Evolutionary conservation across 176 grass and related monocot species (phyloP), one percentile per base, ranked within the genome.

Genomic region (Poa pratensis): DNA sequence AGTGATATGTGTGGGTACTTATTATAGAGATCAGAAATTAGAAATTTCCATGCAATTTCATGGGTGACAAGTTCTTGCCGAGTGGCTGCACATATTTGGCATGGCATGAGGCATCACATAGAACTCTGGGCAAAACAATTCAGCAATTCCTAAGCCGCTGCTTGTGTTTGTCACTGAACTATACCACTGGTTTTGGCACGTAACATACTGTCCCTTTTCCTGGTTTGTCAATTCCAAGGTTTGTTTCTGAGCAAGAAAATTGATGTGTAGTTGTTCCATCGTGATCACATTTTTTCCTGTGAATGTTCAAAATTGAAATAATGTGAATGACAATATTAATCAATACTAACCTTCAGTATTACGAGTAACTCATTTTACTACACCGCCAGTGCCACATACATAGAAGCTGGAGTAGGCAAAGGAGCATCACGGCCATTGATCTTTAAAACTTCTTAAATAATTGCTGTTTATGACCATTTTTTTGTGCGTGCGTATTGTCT

Each of bases 21-120:
- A 85, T 81, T 89, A 82, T 89, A 89, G 28, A 28, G 28, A 27
- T 60, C 27, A 5, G 17, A 9, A 43, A 60, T 42, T 11, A 61
- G 16, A 58, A 48, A 39, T 23, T 79, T 12, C 68, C 19, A 66
- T 15, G 75, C 24, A 14, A 50, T 66, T 88, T 79, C 66, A 28
- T 64, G 48, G 71, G 26, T 49, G 24, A 18, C 72, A 75, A 32
- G 16, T 20, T 27, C 72, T 75, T 52, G 24, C 9, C 32, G 16
- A 75, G 26, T 74, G 71, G 71, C 45, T 74, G 45, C 71, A 74
- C 71, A 50, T 74, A 74, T 30, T 74, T 74, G 71, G 71, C 45
- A 27, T 74, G 71, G 15, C 15, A 30, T 51, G 15, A 51, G 71
- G 45, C 6, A 27, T 28, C 14, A 73, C 49, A 73, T 28, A 50